Conservation (phyloP, 2,329 filamentous ascomycete genomes). For the Thyridium curvatum region DNA sequence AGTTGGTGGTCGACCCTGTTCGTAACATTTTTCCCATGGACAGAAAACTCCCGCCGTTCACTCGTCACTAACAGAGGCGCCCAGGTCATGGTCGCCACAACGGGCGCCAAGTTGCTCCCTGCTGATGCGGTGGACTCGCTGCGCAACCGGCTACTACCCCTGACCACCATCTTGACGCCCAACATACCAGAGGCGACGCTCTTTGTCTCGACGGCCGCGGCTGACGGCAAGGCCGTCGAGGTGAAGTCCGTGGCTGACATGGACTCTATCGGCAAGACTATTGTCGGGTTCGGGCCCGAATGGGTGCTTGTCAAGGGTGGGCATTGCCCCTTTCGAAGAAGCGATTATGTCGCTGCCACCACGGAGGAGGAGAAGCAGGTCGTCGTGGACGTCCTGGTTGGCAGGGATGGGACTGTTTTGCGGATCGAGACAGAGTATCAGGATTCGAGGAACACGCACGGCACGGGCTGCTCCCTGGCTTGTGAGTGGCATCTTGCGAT, state of each 20-base stretch:
- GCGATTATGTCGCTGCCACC: constrained; percentile 48
- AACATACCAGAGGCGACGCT: constrained; percentile 71
- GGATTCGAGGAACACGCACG: constrained; percentile 76
- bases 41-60: background rate
- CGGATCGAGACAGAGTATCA: constrained; percentile 67
- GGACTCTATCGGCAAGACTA: constrained; percentile 57
- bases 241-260: constrained; percentile 59
- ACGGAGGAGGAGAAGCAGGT: constrained; percentile 52
- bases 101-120: constrained; percentile 64
- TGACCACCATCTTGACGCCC: constrained; percentile 65
- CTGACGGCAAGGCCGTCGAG: constrained; percentile 33
- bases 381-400: constrained; percentile 73
- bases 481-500: constrained; percentile 44
- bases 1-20: constrained; percentile 66
- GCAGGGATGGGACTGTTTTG: constrained; percentile 45
- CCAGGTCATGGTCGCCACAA: constrained; percentile 88
- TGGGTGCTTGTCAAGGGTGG: constrained; percentile 89
- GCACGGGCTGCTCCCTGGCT: constrained; percentile 89
- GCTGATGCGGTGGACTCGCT: constrained; percentile 57
- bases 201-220: constrained; percentile 49
- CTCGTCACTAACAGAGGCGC: constrained; percentile 2
- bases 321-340: constrained; percentile 69
- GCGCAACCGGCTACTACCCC: constrained; percentile 53
- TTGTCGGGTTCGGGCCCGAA: constrained; percentile 64
- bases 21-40: constrained; percentile 28